Evolutionary conservation across 2,329 filamentous ascomycete species (phyloP), one percentile per base, ranked within the genome.

Genomic region (Cercospora sojina): DNA sequence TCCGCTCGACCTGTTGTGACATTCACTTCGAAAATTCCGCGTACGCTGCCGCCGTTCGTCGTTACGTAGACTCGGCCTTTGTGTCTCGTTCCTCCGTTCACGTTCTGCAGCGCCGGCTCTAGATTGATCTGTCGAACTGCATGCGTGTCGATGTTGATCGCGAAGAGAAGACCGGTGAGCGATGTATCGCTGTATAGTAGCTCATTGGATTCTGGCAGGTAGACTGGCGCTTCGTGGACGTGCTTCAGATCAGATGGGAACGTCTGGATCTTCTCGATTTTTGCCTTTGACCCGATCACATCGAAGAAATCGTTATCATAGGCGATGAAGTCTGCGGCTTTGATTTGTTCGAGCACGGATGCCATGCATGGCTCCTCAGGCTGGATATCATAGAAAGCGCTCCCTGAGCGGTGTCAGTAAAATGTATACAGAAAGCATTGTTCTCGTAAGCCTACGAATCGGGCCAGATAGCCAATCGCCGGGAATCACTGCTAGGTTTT

Each of bases 141-240:
- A 29, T 70, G 58, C 0, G 66, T 70, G 38, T 73, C 67, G 35
- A 72, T 68, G 27, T 74, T 65, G 51, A 75, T 71, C 4, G 69
- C 71, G 65, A 67, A 75, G 3, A 74, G 43, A 3, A 57, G 60
- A 7, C 74, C 71, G 0, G 68, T 66, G 2, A 70, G 62, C 13
- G 69, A 65, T 6, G 70, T 76, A 38, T 75, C 73, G 13, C 69
- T 71, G 62, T 73, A 72, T 20, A 71, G 67, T n/a, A 76, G 64
- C 59, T 73, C 68, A 43, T 74, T 73, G 3, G 65, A 67, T 10
- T 74, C 70, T 1, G 70, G 70, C 2, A 76, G 35, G 43, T 69
- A 74, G 20, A 74, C 69, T 16, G 71, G 72, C 9, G 72, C 73
- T 65, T 76, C 73, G 47, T 75, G 71, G 0, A 73, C 72, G 56